A percentile compares a stretch with the other conserved stretches of the same genome.
Evolutionary conservation across 495 filamentous ascomycete genomes (phyloP).

Genomic region (Aspergillus hancockii): DNA sequence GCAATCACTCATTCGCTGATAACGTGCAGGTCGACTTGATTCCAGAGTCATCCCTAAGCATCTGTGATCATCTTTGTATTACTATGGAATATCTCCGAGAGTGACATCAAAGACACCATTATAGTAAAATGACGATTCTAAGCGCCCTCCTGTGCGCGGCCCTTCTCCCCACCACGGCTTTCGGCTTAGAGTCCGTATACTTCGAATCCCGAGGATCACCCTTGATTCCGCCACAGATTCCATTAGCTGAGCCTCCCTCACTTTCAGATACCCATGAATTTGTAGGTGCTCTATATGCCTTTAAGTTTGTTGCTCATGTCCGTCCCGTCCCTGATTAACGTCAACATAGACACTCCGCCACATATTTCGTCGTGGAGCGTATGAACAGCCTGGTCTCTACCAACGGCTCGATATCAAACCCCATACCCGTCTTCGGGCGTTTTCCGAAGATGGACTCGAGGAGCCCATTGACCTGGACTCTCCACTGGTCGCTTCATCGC

Average conservation of each 20-base stretch:
- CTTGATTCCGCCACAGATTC: conserved; percentile 37
- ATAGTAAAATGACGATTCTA: conserved; percentile 16
- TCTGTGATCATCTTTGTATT: conserved; percentile 15
- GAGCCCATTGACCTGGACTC: conserved; percentile 28
- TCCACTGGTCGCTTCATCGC: conserved; percentile 57
- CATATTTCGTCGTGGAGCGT: conserved; percentile 85
- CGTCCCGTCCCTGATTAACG: conserved; percentile 10
- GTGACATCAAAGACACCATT: conserved; percentile 15
- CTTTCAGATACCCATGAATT: conserved; percentile 34
- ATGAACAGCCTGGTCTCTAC: conserved; percentile 71
- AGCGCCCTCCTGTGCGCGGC: conserved; percentile 26
- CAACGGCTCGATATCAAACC: conserved; percentile 69
- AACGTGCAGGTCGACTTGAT: conserved; percentile 16
- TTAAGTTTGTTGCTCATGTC: not conserved
- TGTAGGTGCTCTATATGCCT: conserved; percentile 28
- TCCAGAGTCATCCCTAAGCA: conserved; percentile 19
- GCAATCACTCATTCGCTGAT: conserved; percentile 32
- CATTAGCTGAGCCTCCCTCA: conserved; percentile 23
- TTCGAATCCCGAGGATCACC: conserved; percentile 30
- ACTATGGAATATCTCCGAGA: conserved; percentile 17
- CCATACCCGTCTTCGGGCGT: conserved; percentile 61
- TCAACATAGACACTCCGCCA: conserved; percentile 76
- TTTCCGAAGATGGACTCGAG: conserved; percentile 62
- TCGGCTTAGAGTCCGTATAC: conserved; percentile 35
- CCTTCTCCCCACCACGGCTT: conserved; percentile 22